Evolutionary conservation across 352 stramenopile genomes (phyloP).

Genomic region (Pythium vanterpoolii): DNA sequence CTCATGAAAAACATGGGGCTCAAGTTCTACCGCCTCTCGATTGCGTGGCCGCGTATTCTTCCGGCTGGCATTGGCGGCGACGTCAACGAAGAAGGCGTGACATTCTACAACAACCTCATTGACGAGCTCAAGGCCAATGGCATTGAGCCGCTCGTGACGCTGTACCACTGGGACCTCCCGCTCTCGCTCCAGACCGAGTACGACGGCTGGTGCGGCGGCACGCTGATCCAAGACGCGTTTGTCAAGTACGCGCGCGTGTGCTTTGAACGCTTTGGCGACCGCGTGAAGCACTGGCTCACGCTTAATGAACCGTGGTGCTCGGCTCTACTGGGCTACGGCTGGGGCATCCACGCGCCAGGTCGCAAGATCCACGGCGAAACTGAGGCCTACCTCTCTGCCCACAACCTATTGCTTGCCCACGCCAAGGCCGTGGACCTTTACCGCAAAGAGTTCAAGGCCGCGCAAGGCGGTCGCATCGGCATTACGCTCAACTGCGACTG

Average conservation of each 20-base stretch:
- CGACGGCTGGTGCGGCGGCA: no score
- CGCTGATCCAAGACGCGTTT: no score
- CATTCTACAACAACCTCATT: slow-evolving; percentile 92
- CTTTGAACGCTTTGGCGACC: no score
- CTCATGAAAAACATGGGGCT: slow-evolving; percentile 90
- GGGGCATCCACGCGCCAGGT: slow-evolving; percentile 58
- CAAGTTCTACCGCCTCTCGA: slow-evolving; percentile 92
- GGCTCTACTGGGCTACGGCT: slow-evolving; percentile 3
- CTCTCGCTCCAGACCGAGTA: no score
- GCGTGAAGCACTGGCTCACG: slow-evolving; percentile 81
- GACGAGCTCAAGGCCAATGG: slow-evolving; percentile 60
- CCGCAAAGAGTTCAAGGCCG: slow-evolving; percentile 34
- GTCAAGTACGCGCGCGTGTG: no score
- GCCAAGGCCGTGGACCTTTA: slow-evolving; percentile 81
- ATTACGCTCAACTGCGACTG: slow-evolving; percentile 92
- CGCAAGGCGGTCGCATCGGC: slow-evolving; percentile 79
- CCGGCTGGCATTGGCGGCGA: slow-evolving; percentile 30
- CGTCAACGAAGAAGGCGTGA: slow-evolving; percentile 80
- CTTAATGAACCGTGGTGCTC: background rate
- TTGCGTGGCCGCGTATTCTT: slow-evolving; percentile 92
- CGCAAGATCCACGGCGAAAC: slow-evolving; percentile 30
- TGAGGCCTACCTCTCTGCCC: slow-evolving; percentile 46
- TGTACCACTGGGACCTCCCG: slow-evolving; percentile 97
- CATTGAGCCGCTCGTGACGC: slow-evolving; percentile 89
- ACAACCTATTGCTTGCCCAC: slow-evolving; percentile 91